Evolutionary conservation across 2,329 filamentous ascomycete genomes (phyloP).

Genomic region (Dactylellina leptospora): DNA sequence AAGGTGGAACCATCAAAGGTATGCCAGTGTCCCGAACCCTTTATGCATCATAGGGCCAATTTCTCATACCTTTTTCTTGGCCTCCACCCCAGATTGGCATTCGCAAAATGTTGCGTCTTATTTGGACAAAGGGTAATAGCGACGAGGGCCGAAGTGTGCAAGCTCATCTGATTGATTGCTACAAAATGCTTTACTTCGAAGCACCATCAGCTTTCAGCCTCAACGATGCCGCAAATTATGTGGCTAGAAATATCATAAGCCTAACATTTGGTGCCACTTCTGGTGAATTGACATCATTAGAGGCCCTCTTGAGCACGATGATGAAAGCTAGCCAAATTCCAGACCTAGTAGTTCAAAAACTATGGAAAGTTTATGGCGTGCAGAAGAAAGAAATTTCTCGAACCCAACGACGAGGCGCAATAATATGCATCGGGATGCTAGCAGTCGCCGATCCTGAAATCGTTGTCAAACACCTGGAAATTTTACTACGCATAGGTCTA

Average conservation of each 20-base stretch:
- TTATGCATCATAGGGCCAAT: neutral
- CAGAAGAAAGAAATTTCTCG: constrained; percentile 92
- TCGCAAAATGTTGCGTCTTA: constrained; percentile 91
- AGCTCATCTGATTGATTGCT: constrained; percentile 94
- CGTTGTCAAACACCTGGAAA: constrained; percentile 92
- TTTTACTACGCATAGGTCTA: constrained; percentile 88
- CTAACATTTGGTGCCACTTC: constrained; percentile 88
- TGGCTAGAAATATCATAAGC: constrained; percentile 98
- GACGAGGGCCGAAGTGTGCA: constrained; percentile 99
- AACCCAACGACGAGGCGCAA: constrained; percentile 87
- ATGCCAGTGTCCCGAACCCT: neutral
- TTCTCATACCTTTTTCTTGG: constrained; percentile 3
- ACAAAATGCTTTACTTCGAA: constrained; percentile 94
- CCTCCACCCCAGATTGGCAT: constrained; percentile 85
- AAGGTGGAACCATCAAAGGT: constrained; percentile 89
- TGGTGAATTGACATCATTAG: constrained; percentile 91
- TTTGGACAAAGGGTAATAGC: constrained; percentile 99
- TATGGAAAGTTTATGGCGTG: constrained; percentile 97
- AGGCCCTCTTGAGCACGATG: constrained; percentile 95
- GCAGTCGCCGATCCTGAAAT: constrained; percentile 92
- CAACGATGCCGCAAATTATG: constrained; percentile 93
- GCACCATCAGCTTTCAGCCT: constrained; percentile 85
- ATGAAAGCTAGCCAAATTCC: constrained; percentile 91
- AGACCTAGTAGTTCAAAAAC: constrained; percentile 84
- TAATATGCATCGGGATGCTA: constrained; percentile 97